Percentiles rank a stretch among this genome's conserved stretches.
phyloP scores from a whole-genome alignment of 768 basidiomycete genomes.

The Sarcomyxa edulis region DNA sequence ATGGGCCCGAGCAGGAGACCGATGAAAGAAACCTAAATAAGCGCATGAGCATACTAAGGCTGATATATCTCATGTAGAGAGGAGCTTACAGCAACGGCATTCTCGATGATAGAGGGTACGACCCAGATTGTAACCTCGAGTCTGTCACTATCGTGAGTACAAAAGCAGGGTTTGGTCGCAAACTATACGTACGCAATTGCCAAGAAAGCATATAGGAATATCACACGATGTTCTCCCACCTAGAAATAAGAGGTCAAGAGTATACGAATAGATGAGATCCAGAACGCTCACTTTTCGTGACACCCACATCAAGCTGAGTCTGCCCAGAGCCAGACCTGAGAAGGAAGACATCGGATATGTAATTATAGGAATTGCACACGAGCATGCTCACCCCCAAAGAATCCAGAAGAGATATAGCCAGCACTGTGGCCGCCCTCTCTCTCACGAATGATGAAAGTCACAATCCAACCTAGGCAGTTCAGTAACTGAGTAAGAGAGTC shows the following conservation, averaged over 20 bases:
- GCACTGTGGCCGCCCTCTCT: slow-evolving; percentile 45
- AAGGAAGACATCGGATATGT: background rate
- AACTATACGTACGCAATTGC: slow-evolving; percentile 24
- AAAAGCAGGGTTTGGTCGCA: background rate
- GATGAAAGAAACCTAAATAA: slow-evolving; percentile 32
- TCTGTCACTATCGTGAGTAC: slow-evolving; percentile 11
- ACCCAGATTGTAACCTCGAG: slow-evolving; percentile 47
- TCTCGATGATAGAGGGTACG: too few relatives aligned
- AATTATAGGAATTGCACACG: background rate
- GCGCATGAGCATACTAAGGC: background rate
- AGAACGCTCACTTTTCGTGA: slow-evolving; percentile 20
- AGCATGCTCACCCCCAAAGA: slow-evolving; percentile 15
- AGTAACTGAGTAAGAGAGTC: background rate
- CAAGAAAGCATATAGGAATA: slow-evolving; percentile 26
- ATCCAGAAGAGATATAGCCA: slow-evolving; percentile 33
- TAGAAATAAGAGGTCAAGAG: slow-evolving; percentile 4
- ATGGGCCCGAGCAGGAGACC: slow-evolving; percentile 52
- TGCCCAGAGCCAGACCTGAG: slow-evolving; percentile 44
- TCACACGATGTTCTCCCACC: slow-evolving; percentile 26
- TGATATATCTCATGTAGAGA: background rate
- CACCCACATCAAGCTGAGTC: slow-evolving; percentile 45
- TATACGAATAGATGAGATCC: background rate
- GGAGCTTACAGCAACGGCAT: slow-evolving; percentile 37
- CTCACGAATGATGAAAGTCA: slow-evolving; percentile 41
- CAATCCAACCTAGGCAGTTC: slow-evolving; percentile 41